Conservation (phyloP, 2,329 filamentous ascomycete species). For the Aureobasidium leucospermi region DNA sequence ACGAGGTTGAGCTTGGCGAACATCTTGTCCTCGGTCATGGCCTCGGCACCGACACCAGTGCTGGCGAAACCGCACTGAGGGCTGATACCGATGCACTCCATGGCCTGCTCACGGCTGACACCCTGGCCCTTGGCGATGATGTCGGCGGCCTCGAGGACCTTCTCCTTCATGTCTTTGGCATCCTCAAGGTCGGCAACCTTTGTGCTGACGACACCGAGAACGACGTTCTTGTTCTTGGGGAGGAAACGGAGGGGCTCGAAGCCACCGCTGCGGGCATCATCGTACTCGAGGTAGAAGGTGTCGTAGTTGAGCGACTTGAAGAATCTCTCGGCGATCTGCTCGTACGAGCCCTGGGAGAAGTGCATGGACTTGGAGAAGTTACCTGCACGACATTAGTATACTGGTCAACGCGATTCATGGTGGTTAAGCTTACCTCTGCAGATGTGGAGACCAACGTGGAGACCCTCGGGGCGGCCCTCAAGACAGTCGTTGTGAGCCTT, state of each 20-base stretch:
- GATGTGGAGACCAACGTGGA: conserved; percentile 33
- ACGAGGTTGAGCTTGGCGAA: conserved; percentile 31
- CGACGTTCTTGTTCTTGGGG: conserved; percentile 33
- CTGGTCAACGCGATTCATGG: neutral
- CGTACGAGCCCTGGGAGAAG: conserved; percentile 32
- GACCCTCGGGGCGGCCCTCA: conserved; percentile 26
- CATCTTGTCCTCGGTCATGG: conserved; percentile 33
- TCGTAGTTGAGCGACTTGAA: conserved; percentile 33
- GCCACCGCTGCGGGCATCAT: conserved; percentile 31
- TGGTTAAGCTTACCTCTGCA: conserved; percentile 27
- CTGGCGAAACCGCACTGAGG: conserved; percentile 33
- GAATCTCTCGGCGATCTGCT: conserved; percentile 31
- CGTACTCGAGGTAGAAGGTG: conserved; percentile 35
- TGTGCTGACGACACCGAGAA: conserved; percentile 32
- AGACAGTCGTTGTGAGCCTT: conserved; percentile 32
- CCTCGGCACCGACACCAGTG: conserved; percentile 30
- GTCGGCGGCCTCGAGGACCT: conserved; percentile 29
- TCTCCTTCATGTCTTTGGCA: conserved; percentile 25
- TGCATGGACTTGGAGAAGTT: conserved; percentile 34
- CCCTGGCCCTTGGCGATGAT: conserved; percentile 32
- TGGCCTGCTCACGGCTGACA: conserved; percentile 27
- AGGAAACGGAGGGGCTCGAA: conserved; percentile 33
- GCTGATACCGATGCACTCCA: conserved; percentile 31
- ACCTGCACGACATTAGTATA: conserved; percentile 18
- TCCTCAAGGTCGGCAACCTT: conserved; percentile 32